Evolutionary conservation across 768 basidiomycete genomes (phyloP).

Genomic region (Suillus discolor): DNA sequence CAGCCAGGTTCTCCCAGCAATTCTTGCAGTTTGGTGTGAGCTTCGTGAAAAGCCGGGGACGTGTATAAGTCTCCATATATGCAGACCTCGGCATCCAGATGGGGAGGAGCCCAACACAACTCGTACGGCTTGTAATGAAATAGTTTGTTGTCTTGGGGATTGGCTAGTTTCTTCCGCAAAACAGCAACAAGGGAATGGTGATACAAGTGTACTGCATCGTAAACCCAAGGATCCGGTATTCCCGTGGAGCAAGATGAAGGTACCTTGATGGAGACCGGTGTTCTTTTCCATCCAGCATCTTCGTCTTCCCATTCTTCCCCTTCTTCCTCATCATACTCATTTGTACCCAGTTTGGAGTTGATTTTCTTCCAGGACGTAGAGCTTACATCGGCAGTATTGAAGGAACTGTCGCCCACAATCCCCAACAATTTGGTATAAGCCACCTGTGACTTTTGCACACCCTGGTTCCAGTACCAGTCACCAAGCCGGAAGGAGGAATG

Average conservation of each 20-base stretch:
- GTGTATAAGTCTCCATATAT: conserved; percentile 20
- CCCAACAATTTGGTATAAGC: not conserved
- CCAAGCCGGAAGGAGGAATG: conserved; percentile 1
- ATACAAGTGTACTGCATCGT: no score
- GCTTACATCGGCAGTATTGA: conserved; percentile 10
- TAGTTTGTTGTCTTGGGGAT: not conserved
- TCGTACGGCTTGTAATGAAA: conserved; percentile 23
- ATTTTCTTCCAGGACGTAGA: conserved; percentile 6
- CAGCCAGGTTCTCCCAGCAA: no score
- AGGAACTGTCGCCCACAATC: not conserved
- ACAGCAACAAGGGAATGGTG: conserved; percentile 16
- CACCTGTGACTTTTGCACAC: not conserved
- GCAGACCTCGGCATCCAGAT: not conserved
- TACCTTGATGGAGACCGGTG: conserved; percentile 14
- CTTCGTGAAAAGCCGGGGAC: conserved; percentile 15
- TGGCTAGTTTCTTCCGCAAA: conserved; percentile 20
- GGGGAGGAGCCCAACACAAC: conserved; percentile 15
- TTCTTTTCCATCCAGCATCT: conserved; percentile 17
- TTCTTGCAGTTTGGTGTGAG: not conserved
- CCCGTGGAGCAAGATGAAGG: conserved; percentile 8
- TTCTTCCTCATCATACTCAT: not conserved
- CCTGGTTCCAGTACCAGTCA: conserved; percentile 11
- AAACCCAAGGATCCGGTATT: conserved; percentile 8
- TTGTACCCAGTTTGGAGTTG: not conserved
- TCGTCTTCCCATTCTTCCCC: conserved; percentile 11